phyloP scores from a whole-genome alignment of 2,329 filamentous ascomycete genomes.

The Colletotrichum spinosum region DNA sequence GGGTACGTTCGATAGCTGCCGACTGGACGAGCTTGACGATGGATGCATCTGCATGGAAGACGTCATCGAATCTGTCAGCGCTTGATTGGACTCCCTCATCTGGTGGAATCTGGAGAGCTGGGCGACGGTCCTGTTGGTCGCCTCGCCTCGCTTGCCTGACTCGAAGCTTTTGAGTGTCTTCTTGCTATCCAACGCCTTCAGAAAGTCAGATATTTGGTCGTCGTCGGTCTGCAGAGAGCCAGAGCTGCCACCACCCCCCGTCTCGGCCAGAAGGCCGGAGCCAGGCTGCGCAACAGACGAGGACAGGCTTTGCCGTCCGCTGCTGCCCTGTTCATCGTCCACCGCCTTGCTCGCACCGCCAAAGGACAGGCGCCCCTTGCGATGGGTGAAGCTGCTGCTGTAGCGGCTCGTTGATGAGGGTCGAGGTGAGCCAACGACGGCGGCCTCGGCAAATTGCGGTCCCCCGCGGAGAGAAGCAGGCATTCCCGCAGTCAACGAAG shows the following conservation, averaged over 20 bases:
- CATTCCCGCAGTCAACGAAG: conserved; percentile 80
- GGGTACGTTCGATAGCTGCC: conserved; percentile 69
- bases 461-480: conserved; percentile 78
- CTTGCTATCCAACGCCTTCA: conserved; percentile 88
- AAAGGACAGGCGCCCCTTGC: conserved; percentile 81
- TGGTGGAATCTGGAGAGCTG: conserved; percentile 87
- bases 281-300: conserved; percentile 79
- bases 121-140: conserved; percentile 80
- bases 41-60: conserved; percentile 88
- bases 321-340: conserved; percentile 82
- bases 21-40: conserved; percentile 79
- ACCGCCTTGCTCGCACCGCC: conserved; percentile 74
- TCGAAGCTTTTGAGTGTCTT: conserved; percentile 89
- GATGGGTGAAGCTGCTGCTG: conserved; percentile 93
- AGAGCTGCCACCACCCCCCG: conserved; percentile 73
- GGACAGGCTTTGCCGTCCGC: conserved; percentile 80
- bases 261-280: conserved; percentile 82
- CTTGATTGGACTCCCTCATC: conserved; percentile 90
- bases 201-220: conserved; percentile 92
- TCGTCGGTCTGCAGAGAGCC: conserved; percentile 81
- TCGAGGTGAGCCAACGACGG: conserved; percentile 81
- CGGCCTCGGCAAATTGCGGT: conserved; percentile 71
- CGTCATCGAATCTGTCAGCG: conserved; percentile 91
- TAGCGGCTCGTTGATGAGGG: conserved; percentile 84
- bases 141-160: conserved; percentile 72